Base-by-base conservation (phyloP, 192 early-diverging fungal genomes). In the Coemansia sp. region DNA sequence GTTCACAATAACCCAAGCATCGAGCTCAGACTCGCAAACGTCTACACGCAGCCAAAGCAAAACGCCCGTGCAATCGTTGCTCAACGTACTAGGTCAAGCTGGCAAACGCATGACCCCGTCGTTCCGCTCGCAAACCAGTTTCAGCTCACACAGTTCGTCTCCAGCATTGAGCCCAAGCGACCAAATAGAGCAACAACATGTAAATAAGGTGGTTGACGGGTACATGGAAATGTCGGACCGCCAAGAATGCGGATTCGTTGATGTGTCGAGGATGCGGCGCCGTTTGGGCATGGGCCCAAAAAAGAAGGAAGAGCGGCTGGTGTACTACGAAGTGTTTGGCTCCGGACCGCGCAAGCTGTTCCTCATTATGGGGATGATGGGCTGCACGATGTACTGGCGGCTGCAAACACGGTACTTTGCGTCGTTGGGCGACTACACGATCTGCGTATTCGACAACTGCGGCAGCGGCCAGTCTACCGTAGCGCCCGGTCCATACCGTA, bases 401-500 rank as follows among this genome's bases (percentile, higher is more conserved):
- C 64, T 75, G 57, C 84, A 93, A 77, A 83, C 86, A 9, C 72
- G 86, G 21, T 84, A 87, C 56, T 89, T 95, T 68, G 82, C 85
- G 3, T 52, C 69, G 15, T 85, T 83, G 20, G 83, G 83, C 15
- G 85, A 90, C 42, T 93, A 86, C 65, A 88, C 87, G 2, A 78
- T 88, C 4, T 83, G 89, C 22, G 83, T 92, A 15, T 93, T 93
- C 65, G 93, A 95, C 60, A 95, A 95, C 83, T 82, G 92, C 46
- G 93, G 92, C 11, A 84, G 86, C 31, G 93, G 93, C 9, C 69
- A 74, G 60, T 74, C 65, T 3, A 64, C 68, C 1, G 53, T 78
- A 6, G 52, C 67, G 2, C 50, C 60, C 1, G 72, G 78, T 4
- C 70, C 77, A 0, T 74, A 65, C 57, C 87, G 85, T 25, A 87